These are phyloP conservation scores for Raphanus hybrid DNA, from an alignment of 441 rosid genomes.

Conservation along the genomic window DNA sequence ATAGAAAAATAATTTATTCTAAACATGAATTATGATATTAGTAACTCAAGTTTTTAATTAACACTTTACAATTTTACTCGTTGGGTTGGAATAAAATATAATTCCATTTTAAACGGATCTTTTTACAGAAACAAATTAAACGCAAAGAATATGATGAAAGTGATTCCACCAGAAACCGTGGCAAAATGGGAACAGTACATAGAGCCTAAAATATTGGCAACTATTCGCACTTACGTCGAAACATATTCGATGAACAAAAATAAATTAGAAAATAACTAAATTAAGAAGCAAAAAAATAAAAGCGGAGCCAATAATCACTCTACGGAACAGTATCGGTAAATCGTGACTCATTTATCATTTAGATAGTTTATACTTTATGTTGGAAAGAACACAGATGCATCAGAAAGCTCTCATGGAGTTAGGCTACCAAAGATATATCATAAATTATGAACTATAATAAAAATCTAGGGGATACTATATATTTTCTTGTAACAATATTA, in stretches of 20 bases:
- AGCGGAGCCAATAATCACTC: conserved; percentile 27
- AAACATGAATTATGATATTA: neutral
- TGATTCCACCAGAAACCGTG: conserved; percentile 40
- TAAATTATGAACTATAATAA: neutral
- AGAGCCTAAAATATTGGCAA: conserved; percentile 33
- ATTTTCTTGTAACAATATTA: neutral
- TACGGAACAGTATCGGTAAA: conserved; percentile 27
- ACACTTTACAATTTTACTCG: neutral
- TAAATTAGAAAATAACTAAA: conserved; percentile 7
- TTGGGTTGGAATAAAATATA: neutral
- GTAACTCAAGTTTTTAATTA: neutral
- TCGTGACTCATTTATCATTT: conserved; percentile 37
- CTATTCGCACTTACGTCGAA: conserved; percentile 34
- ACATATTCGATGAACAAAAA: conserved; percentile 28
- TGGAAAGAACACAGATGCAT: conserved; percentile 15
- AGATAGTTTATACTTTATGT: neutral
- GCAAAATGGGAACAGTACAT: conserved; percentile 21
- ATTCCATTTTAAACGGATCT: conserved; percentile 2
- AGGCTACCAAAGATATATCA: conserved; percentile 19
- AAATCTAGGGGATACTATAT: neutral
- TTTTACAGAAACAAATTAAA: conserved; percentile 9
- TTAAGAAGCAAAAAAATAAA: conserved; percentile 25
- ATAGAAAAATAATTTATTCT: neutral
- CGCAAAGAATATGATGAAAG: conserved; percentile 29
- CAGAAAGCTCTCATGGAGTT: conserved; percentile 30